Conservation (phyloP, 1,284 basidiomycete species). For the Meira miltonrushii region DNA sequence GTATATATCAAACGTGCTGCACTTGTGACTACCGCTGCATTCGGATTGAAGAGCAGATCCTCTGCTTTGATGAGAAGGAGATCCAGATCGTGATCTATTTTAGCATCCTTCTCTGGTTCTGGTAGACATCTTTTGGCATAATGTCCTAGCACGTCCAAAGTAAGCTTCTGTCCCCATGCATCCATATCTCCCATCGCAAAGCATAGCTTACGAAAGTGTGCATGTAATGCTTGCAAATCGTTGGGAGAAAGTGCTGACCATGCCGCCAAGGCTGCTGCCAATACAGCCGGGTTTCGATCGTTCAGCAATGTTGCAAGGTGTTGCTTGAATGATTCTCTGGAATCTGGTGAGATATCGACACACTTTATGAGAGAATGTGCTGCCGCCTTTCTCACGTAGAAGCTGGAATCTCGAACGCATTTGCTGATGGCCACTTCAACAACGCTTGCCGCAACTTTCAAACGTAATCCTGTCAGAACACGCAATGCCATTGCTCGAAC, state of each 20-base stretch:
- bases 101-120: not conserved
- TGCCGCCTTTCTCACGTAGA: conserved; percentile 86
- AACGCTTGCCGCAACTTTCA: conserved; percentile 77
- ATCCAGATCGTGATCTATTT: conserved; percentile 36
- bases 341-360: conserved; percentile 58
- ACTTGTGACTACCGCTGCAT: conserved; percentile 22
- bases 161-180: conserved; percentile 86
- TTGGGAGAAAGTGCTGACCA: conserved; percentile 56
- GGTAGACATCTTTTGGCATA: conserved; percentile 64
- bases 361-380: conserved; percentile 78
- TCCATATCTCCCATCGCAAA: conserved; percentile 80
- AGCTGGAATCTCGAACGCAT: conserved; percentile 80
- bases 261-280: conserved; percentile 78
- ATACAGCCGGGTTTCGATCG: conserved; percentile 78
- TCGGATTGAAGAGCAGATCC: conserved; percentile 29
- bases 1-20: conserved; percentile 2
- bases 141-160: conserved; percentile 71
- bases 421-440: conserved; percentile 85
- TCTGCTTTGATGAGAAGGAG: conserved; percentile 34
- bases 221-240: conserved; percentile 70
- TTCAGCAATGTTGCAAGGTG: conserved; percentile 70
- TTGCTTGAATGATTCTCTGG: conserved; percentile 49
- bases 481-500: conserved; percentile 81
- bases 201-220: conserved; percentile 80
- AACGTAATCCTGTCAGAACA: conserved; percentile 85